These are phyloP conservation scores for Melanomma pulvis-pyrius DNA, from an alignment of 495 filamentous ascomycete genomes.

Conservation along the genomic window DNA sequence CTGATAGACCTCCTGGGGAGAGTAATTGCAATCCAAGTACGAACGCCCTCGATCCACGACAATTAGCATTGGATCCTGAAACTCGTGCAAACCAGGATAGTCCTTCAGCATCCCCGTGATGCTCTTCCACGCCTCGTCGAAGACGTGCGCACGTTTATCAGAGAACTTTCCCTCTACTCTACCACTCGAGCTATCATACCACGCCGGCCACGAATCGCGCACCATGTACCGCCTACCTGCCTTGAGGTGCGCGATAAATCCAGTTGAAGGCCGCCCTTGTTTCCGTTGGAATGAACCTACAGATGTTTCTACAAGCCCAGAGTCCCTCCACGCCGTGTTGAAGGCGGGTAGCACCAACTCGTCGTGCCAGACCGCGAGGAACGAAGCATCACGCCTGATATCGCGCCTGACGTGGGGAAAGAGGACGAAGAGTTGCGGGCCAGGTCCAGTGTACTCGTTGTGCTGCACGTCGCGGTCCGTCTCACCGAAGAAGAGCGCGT, in stretches of 20 bases:
- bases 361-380: conserved; percentile 17
- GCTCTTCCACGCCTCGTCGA: conserved; percentile 4
- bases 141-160: not conserved
- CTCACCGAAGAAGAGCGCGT: conserved; percentile 9
- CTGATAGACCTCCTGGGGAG: not conserved
- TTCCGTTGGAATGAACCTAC: not conserved
- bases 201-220: not conserved
- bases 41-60: not conserved
- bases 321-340: conserved; percentile 16
- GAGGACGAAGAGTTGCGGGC: conserved; percentile 4
- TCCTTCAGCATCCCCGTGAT: conserved; percentile 4
- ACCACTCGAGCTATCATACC: not conserved
- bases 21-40: not conserved
- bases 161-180: not conserved
- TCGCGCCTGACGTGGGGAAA: conserved; percentile 4
- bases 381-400: not conserved
- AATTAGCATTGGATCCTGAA: conserved; percentile 5
- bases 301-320: not conserved
- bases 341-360: conserved; percentile 10
- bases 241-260: not conserved
- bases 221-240: not conserved
- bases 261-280: not conserved
- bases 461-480: not conserved
- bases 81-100: not conserved
- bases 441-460: not conserved